Evolutionary conservation across 2,329 filamentous ascomycete genomes (phyloP), one percentile per base, ranked within the genome.

Genomic region (Talaromyces sp.): DNA sequence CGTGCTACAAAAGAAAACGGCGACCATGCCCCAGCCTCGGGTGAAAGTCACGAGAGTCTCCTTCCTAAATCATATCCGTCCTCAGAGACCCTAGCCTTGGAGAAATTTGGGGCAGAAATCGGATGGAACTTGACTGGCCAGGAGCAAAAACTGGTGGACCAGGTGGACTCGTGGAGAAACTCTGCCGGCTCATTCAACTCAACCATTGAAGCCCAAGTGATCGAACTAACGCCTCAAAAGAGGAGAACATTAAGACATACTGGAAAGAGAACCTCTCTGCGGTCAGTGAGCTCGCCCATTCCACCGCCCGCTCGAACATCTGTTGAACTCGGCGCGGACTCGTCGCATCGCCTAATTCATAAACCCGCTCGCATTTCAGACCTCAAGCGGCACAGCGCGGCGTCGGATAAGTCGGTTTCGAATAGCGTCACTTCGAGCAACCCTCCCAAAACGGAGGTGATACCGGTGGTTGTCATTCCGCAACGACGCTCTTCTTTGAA

Each of bases 131-230:
- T 75, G 8, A 69, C 74, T 56, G 67, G 75, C 64, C 64, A 70
- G 53, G 58, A 69, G 57, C 56, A 67, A 59, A 60, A 70, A 42
- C 62, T 72, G 23, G 68, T 65, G 55, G 67, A 70, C 23, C 65
- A 67, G 5, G 66, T 72, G 18, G 73, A 74, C 12, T 65, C 64
- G 57, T 74, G 72, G 65, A 78, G 83, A 51, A 72, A 79, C 23
- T 86, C 84, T 14, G 77, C 70, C 16, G 71, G 79, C 2, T 86
- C 84, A 2, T 78, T 79, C 27, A 77, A 79, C 10, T 86, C 84
- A 5, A 84, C 83, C 0, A 75, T 86, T 16, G 82, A 85, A 72
- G 84, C 82, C 12, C 77, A 83, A 68, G 82, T 86, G 33, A 78
- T 85, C 52, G 76, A 82, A 18, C 78, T 78, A 16, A 79, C 81